These are phyloP conservation scores for Dioszegia aurantiaca DNA, from an alignment of 768 basidiomycete genomes.

Conservation along the genomic window DNA sequence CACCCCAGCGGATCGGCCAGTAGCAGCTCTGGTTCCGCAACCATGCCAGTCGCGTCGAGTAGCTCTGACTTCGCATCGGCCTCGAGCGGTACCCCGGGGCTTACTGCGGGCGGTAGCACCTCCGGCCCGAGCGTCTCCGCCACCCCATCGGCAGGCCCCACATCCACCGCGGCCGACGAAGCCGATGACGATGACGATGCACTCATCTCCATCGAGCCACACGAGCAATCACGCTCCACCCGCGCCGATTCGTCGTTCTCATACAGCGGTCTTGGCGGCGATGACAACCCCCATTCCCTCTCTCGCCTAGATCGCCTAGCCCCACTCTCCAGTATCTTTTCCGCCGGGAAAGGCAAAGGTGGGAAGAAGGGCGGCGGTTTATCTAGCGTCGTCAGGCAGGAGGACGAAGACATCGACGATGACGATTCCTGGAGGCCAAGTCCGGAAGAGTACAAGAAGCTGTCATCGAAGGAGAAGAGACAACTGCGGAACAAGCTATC, in stretches of 20 bases:
- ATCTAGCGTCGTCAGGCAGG: constrained; percentile 46
- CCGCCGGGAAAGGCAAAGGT: constrained; percentile 51
- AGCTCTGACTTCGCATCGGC: neutral
- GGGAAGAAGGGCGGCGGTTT: constrained; percentile 53
- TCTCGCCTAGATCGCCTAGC: constrained; percentile 27
- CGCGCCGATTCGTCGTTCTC: constrained; percentile 14
- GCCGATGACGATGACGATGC: constrained; percentile 25
- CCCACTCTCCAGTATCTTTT: constrained; percentile 48
- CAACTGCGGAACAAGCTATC: constrained; percentile 96
- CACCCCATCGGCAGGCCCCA: neutral
- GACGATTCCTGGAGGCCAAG: constrained; percentile 52
- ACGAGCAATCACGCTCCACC: constrained; percentile 17
- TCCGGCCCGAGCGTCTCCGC: constrained; percentile 1
- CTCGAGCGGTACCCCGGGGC: neutral
- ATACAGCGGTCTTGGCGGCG: constrained; percentile 16
- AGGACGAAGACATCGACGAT: constrained; percentile 49
- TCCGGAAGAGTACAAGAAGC: constrained; percentile 91
- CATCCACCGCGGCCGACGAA: neutral
- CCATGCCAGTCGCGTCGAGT: constrained; percentile 4
- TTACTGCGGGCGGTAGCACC: neutral
- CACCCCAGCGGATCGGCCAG: neutral
- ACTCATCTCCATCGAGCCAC: constrained; percentile 29
- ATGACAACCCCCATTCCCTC: constrained; percentile 22
- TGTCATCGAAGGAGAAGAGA: constrained; percentile 91
- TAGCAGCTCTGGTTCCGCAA: neutral